Percentiles rank a stretch among this genome's conserved stretches.
phyloP scores from a whole-genome alignment of 2,329 filamentous ascomycete genomes.

The Hypomyces perniciosus region DNA sequence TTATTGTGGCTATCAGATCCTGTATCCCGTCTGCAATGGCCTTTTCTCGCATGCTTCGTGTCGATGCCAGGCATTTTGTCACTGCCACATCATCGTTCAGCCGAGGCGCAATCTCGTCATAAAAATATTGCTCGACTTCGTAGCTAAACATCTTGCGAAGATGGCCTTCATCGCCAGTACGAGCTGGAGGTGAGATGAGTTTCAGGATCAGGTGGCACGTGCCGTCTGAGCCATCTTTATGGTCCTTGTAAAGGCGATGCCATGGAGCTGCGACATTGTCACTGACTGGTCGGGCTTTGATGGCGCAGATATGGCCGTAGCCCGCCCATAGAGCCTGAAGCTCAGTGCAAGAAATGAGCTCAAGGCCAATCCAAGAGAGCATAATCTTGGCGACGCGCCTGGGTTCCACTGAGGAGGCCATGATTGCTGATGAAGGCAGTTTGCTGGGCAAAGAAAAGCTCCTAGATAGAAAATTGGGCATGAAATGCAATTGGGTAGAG shows the following conservation, averaged over 20 bases:
- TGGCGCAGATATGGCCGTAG: slow-evolving; percentile 50
- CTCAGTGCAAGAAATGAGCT: slow-evolving; percentile 33
- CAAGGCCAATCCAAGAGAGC: slow-evolving; percentile 33
- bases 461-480: no score
- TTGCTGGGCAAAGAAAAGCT: no score
- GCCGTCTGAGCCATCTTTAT: slow-evolving; percentile 11
- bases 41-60: slow-evolving; percentile 22
- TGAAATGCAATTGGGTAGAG: no score
- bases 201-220: slow-evolving; percentile 49
- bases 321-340: slow-evolving; percentile 46
- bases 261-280: slow-evolving; percentile 15
- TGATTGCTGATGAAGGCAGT: background rate
- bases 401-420: slow-evolving; percentile 15
- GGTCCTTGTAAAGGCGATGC: slow-evolving; percentile 4
- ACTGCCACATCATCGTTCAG: slow-evolving; percentile 41
- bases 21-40: slow-evolving; percentile 25
- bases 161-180: slow-evolving; percentile 54
- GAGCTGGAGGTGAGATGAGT: slow-evolving; percentile 44
- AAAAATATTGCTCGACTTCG: slow-evolving; percentile 61
- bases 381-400: slow-evolving; percentile 34
- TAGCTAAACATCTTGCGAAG: slow-evolving; percentile 62
- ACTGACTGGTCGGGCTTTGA: slow-evolving; percentile 37
- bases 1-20: slow-evolving; percentile 46
- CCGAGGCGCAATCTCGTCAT: slow-evolving; percentile 46
- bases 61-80: slow-evolving; percentile 45